These are phyloP conservation scores for Penicillium verhagenii DNA, from an alignment of 495 filamentous ascomycete genomes.

Conservation along the genomic window DNA sequence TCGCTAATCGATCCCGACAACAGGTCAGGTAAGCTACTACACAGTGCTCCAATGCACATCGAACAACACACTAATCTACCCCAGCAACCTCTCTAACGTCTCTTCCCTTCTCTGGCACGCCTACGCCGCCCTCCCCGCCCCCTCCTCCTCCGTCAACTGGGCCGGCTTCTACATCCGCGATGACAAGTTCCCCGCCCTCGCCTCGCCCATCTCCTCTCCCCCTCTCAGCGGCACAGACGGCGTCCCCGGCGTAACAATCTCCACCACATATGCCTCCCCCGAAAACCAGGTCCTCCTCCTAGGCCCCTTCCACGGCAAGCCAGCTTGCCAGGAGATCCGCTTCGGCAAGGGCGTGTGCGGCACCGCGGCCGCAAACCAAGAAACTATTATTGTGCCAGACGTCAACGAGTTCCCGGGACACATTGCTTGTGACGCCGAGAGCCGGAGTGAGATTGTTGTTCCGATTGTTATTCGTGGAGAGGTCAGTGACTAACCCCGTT, in stretches of 20 bases:
- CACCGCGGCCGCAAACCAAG: conserved; percentile 60
- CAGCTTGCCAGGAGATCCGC: conserved; percentile 81
- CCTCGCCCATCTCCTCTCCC: conserved; percentile 26
- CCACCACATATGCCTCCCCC: conserved; percentile 24
- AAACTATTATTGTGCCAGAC: conserved; percentile 72
- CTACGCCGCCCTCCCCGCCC: conserved; percentile 72
- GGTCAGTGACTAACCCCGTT: too few relatives aligned
- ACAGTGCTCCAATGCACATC: not conserved
- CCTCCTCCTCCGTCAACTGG: conserved; percentile 79
- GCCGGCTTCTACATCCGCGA: conserved; percentile 86
- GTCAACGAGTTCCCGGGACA: conserved; percentile 80
- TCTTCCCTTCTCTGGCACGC: conserved; percentile 86
- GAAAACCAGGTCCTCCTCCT: conserved; percentile 59
- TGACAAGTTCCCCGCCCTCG: conserved; percentile 48
- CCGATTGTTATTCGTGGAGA: conserved; percentile 64
- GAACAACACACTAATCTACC: conserved; percentile 3
- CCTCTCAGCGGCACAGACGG: conserved; percentile 14
- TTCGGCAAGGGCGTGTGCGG: conserved; percentile 86
- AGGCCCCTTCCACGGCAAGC: conserved; percentile 85
- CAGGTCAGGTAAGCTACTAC: not conserved
- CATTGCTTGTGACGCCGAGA: conserved; percentile 85
- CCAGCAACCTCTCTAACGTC: conserved; percentile 80
- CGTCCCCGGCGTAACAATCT: conserved; percentile 19
- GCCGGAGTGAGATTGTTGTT: conserved; percentile 87
- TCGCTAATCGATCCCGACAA: too few relatives aligned